These are phyloP conservation scores for Malus hybrid DNA, from an alignment of 331 rosid species.

Conservation along the genomic window DNA sequence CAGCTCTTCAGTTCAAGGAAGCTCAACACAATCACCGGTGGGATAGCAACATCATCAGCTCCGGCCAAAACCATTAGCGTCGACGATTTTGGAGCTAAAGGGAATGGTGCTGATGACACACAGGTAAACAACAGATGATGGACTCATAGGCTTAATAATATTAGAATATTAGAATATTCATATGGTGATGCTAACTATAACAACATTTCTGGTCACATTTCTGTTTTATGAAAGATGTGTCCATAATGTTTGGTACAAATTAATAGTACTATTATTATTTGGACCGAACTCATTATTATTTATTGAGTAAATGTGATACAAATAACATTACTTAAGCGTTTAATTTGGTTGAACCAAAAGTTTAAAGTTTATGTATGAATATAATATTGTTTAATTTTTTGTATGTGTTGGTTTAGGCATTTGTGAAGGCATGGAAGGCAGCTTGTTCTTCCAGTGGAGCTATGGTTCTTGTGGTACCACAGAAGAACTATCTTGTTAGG, in stretches of 20 bases:
- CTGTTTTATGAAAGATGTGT: too few species aligned
- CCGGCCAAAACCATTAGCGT: constrained; percentile 28
- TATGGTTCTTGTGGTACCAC: constrained; percentile 37
- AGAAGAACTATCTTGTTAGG: constrained; percentile 39
- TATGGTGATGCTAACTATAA: not conserved
- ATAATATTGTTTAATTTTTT: not conserved
- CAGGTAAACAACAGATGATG: constrained; percentile 23
- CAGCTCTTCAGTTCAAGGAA: not conserved
- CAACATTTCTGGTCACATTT: not conserved
- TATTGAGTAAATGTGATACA: not conserved
- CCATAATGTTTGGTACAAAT: not conserved
- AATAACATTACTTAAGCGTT: fast-evolving
- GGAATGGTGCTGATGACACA: constrained; percentile 46
- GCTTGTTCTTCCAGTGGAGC: constrained; percentile 37
- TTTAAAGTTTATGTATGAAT: too few species aligned
- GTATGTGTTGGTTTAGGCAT: constrained; percentile 39
- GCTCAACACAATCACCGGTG: not conserved
- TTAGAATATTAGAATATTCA: not conserved
- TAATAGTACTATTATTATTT: too few species aligned
- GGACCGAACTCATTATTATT: not conserved
- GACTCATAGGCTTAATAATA: not conserved
- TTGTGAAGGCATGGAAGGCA: constrained; percentile 53
- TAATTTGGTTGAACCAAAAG: too few species aligned
- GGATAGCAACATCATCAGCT: not conserved
- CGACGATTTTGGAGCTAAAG: constrained; percentile 56